Evolutionary conservation across 2,329 filamentous ascomycete genomes (phyloP), one percentile per base, ranked within the genome.

Genomic region (Claviceps sp.): DNA sequence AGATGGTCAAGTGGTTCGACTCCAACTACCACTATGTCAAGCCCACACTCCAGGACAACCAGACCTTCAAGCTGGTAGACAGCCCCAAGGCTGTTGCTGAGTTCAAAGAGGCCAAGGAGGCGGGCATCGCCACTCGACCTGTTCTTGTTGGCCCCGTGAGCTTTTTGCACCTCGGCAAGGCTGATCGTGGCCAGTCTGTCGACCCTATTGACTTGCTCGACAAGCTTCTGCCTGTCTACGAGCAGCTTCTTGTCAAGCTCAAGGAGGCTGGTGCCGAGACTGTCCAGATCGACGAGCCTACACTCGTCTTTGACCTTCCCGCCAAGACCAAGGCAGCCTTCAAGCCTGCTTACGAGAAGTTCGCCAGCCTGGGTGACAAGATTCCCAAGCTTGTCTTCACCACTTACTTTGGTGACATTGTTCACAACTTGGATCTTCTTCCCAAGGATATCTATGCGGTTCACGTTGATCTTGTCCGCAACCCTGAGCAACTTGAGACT

Each of bases 1-100:
- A 98, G 81, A 98, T 98, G 93, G 93, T 98, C 65, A 98, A 98
- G 81, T 98, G 93, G 93, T 98, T 98, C 70, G 93, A 98, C 81
- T 95, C 89, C 60, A 98, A 98, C 86, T 98, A 98, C 85, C 93
- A 97, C 82, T 98, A 98, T 73, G 93, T 97, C 76, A 97, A 97
- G 84, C 93, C 93, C 59, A 96, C 93, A 57, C 82, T 98, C 61
- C 89, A 96, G 75, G 85, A 96, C 76, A 86, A 87, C 80, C 93
- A 98, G 82, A 84, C 80, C 67, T 98, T 98, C 84, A 90, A 85
- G 75, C 88, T 98, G 57, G 73, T 78, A 57, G 74, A 81, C 62
- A 85, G 84, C 72, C 89, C 93, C 71, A 98, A 98, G 85, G 89
- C 93, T 62, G 87, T 98, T 60, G 77, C 71, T 63, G 88, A 98